These are phyloP conservation scores for Pythium insidiosum DNA, from an alignment of 352 stramenopile genomes.

Conservation along the genomic window DNA sequence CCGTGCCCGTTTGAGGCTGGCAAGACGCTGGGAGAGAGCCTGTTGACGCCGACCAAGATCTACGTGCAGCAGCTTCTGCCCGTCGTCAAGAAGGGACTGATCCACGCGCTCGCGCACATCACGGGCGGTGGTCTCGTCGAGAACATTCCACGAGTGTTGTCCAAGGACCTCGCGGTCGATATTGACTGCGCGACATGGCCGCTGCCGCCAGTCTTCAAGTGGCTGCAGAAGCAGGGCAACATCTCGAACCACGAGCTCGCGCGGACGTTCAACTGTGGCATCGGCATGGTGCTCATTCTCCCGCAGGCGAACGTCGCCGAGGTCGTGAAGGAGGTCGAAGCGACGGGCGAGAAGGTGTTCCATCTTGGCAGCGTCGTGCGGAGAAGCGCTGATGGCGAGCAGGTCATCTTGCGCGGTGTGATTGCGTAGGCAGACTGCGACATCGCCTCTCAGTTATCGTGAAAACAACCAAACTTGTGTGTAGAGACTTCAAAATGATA, in stretches of 20 bases:
- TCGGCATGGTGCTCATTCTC: constrained; percentile 98
- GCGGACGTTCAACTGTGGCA: constrained; percentile 98
- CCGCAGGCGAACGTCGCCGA: constrained; percentile 84
- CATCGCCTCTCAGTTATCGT: background rate
- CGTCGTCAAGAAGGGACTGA: constrained; percentile 63
- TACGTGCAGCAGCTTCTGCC: constrained; percentile 92
- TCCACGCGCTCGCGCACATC: constrained; percentile 96
- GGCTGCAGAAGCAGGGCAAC: constrained; percentile 91
- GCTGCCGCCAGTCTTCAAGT: constrained; percentile 96
- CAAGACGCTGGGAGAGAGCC: constrained; percentile 89
- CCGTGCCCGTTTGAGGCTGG: constrained; percentile 66
- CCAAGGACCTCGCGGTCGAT: constrained; percentile 87
- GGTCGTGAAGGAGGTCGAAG: constrained; percentile 75
- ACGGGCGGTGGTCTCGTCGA: constrained; percentile 97
- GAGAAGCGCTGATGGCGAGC: constrained; percentile 45
- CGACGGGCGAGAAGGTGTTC: constrained; percentile 86
- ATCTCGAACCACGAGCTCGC: constrained; percentile 94
- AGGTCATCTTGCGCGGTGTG: constrained; percentile 77
- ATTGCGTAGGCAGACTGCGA: constrained; percentile 33
- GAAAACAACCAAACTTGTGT: constrained; percentile 1
- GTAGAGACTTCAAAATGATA: background rate
- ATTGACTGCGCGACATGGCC: constrained; percentile 88
- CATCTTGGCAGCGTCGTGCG: constrained; percentile 81
- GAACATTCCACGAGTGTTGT: constrained; percentile 96
- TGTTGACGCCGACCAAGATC: constrained; percentile 97